Percentiles rank a stretch among this genome's conserved stretches.
These are phyloP conservation scores for Kwoniella dejecticola DNA, from an alignment of 768 basidiomycete genomes.

Conservation along the genomic window DNA sequence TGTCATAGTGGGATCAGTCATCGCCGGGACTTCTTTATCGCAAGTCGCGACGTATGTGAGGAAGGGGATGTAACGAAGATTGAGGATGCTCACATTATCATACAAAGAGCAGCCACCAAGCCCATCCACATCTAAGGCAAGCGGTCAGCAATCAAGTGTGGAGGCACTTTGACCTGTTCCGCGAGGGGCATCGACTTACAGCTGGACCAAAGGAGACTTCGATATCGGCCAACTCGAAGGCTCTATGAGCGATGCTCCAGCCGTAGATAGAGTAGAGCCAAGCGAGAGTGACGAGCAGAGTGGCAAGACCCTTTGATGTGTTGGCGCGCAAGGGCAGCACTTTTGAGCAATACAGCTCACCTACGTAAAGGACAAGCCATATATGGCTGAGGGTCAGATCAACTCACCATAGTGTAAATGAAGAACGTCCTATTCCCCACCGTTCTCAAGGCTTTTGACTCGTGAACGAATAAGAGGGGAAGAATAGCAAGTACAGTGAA, in stretches of 20 bases:
- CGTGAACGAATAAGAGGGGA: conserved; percentile 54
- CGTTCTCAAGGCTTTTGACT: conserved; percentile 44
- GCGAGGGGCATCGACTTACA: conserved; percentile 31
- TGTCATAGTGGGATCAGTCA: not conserved
- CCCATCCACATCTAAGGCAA: conserved; percentile 53
- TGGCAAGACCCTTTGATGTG: conserved; percentile 44
- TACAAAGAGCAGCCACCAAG: conserved; percentile 39
- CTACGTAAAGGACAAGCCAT: too few species aligned
- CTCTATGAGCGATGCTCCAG: conserved; percentile 50
- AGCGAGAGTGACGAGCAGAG: conserved; percentile 32
- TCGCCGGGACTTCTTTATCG: not conserved
- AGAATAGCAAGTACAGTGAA: conserved; percentile 52
- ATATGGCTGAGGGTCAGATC: too few species aligned
- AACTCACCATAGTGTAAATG: conserved; percentile 43
- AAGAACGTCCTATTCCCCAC: conserved; percentile 53
- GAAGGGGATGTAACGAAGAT: not conserved
- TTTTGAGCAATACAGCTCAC: too few species aligned
- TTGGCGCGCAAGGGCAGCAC: not conserved
- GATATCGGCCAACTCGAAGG: conserved; percentile 36
- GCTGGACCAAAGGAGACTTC: conserved; percentile 42
- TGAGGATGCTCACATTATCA: conserved; percentile 43
- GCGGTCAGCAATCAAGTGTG: too few species aligned
- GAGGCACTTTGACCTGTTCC: too few species aligned
- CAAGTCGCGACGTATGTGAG: too few species aligned
- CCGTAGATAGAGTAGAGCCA: conserved; percentile 53